phyloP scores from a whole-genome alignment of 495 filamentous ascomycete species.

The Xylona heveae region DNA sequence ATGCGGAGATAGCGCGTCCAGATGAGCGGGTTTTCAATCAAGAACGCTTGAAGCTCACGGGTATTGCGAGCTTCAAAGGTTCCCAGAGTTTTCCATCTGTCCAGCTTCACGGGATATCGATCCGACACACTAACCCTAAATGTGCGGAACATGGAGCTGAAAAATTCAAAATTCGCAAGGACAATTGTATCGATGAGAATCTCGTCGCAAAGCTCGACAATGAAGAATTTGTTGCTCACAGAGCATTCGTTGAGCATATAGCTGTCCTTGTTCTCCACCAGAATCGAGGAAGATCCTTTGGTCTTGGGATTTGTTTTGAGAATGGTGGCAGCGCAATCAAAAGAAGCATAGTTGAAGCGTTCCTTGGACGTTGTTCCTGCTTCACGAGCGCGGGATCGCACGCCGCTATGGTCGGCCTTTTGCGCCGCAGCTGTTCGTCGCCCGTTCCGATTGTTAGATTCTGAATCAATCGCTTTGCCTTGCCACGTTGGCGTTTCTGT shows the following conservation, averaged over 20 bases:
- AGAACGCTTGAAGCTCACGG: constrained; percentile 82
- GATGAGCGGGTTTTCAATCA: constrained; percentile 79
- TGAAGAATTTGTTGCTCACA: constrained; percentile 75
- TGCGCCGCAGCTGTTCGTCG: neutral
- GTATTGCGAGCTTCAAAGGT: constrained; percentile 80
- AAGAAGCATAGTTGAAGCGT: constrained; percentile 89
- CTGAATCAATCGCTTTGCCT: neutral
- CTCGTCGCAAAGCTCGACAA: constrained; percentile 77
- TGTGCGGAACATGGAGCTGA: constrained; percentile 82
- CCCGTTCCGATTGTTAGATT: neutral
- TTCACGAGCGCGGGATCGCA: constrained; percentile 54
- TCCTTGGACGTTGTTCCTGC: constrained; percentile 91
- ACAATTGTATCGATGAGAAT: constrained; percentile 92
- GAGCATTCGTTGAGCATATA: constrained; percentile 94
- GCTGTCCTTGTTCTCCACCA: constrained; percentile 93
- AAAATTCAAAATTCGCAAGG: constrained; percentile 95
- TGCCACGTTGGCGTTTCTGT: too few species aligned
- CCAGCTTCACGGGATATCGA: constrained; percentile 75
- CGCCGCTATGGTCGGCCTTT: constrained; percentile 16
- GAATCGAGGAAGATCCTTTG: constrained; percentile 65
- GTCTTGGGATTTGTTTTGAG: constrained; percentile 71
- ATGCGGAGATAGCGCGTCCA: constrained; percentile 86
- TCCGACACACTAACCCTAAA: constrained; percentile 84
- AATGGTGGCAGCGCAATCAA: constrained; percentile 86
- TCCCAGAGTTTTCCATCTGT: constrained; percentile 79